These are phyloP conservation scores for Taiozyma sp. DNA, from an alignment of 1,139 yeast genomes.

Conservation along the genomic window DNA sequence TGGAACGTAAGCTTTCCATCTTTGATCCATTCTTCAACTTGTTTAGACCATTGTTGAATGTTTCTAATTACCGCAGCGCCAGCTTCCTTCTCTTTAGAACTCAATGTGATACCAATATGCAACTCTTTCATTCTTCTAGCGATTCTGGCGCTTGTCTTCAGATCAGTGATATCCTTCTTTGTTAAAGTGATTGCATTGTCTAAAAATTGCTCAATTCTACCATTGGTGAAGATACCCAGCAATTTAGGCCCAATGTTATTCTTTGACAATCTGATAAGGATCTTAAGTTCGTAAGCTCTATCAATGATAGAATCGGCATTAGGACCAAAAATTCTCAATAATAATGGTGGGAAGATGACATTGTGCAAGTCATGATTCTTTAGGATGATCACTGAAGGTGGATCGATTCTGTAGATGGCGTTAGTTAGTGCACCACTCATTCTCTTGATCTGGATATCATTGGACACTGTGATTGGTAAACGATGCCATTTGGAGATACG, in stretches of 20 bases:
- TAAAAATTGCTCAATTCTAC: slow-evolving; percentile 87
- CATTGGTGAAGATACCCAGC: slow-evolving; percentile 85
- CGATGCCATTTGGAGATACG: slow-evolving; percentile 75
- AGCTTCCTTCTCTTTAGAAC: slow-evolving; percentile 39
- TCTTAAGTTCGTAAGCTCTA: slow-evolving; percentile 70
- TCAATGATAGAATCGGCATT: slow-evolving; percentile 85
- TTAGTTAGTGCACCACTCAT: slow-evolving; percentile 93
- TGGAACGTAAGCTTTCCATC: slow-evolving; percentile 20
- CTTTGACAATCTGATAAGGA: slow-evolving; percentile 65
- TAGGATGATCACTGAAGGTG: slow-evolving; percentile 29
- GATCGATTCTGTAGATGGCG: slow-evolving; percentile 65
- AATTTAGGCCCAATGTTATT: slow-evolving; percentile 85
- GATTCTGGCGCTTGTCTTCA: slow-evolving; percentile 73
- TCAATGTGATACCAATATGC: slow-evolving; percentile 73
- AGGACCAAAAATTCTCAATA: slow-evolving; percentile 86
- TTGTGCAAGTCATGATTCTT: slow-evolving; percentile 25
- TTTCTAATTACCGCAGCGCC: slow-evolving; percentile 71
- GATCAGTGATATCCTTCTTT: slow-evolving; percentile 66
- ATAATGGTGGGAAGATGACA: slow-evolving; percentile 34
- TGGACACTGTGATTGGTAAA: slow-evolving; percentile 24
- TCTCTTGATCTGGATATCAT: slow-evolving; percentile 47
- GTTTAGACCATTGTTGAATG: slow-evolving; percentile 64
- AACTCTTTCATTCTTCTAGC: slow-evolving; percentile 96
- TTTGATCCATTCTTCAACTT: slow-evolving; percentile 41
- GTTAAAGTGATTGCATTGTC: slow-evolving; percentile 74